These are phyloP conservation scores for Rosa hybrid DNA, from an alignment of 331 rosid species.

Conservation along the genomic window DNA sequence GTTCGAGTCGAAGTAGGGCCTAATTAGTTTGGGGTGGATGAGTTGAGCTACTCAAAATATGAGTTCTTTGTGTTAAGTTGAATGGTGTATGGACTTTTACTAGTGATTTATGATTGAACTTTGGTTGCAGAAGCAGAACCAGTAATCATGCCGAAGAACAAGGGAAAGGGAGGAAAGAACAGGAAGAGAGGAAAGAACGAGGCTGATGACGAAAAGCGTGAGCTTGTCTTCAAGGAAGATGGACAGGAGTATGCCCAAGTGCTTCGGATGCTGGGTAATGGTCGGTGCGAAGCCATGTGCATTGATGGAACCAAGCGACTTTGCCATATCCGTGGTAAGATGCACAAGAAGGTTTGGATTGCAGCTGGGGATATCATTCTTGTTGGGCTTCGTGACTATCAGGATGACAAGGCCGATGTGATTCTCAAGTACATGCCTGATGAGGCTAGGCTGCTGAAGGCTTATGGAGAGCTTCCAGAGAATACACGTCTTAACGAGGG, in stretches of 20 bases:
- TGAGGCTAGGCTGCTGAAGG: constrained; percentile 60
- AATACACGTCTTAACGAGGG: constrained; percentile 52
- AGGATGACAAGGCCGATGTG: constrained; percentile 54
- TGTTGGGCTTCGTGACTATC: constrained; percentile 49
- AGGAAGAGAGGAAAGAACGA: constrained; percentile 50
- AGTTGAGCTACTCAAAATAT: too few species aligned
- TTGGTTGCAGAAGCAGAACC: constrained; percentile 16
- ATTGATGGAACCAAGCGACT: constrained; percentile 44
- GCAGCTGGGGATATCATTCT: constrained; percentile 54
- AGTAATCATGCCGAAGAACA: constrained; percentile 44
- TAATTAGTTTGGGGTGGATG: neutral
- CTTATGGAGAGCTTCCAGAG: constrained; percentile 59
- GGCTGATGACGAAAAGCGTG: constrained; percentile 47
- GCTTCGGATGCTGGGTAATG: constrained; percentile 48
- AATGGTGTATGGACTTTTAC: neutral
- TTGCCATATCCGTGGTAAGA: constrained; percentile 49
- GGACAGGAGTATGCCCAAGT: constrained; percentile 52
- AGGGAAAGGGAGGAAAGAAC: constrained; percentile 51
- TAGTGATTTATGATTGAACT: neutral
- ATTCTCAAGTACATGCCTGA: constrained; percentile 58
- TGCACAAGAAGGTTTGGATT: constrained; percentile 60
- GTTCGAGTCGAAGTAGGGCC: neutral
- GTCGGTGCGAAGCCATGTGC: constrained; percentile 50
- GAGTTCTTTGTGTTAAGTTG: neutral
- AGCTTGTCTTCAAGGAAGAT: constrained; percentile 50